Conservation (phyloP, 768 basidiomycete genomes). For the Boletus huronensis region DNA sequence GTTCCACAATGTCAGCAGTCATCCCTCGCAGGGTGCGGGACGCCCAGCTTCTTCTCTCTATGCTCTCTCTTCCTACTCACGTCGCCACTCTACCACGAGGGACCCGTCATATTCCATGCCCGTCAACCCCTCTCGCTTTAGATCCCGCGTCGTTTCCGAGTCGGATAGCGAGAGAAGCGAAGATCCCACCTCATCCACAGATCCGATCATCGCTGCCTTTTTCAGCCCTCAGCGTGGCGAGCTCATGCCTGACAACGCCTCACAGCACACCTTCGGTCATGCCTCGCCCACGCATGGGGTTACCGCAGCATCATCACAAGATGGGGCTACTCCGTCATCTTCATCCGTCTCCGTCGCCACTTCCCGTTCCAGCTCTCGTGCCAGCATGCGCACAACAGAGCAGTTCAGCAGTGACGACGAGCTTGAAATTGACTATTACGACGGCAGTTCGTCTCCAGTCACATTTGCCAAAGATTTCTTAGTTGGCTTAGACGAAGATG, state of each 20-base stretch:
- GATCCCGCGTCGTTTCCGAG: conserved; percentile 14
- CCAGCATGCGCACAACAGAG: conserved; percentile 31
- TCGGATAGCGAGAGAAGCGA: conserved; percentile 34
- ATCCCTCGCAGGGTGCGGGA: conserved; percentile 32
- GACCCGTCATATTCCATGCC: background rate
- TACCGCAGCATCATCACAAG: conserved; percentile 19
- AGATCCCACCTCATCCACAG: conserved; percentile 37
- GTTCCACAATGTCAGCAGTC: conserved; percentile 28
- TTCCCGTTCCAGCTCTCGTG: conserved; percentile 33
- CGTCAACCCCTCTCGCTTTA: background rate
- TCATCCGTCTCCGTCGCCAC: conserved; percentile 43
- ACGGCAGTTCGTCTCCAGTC: conserved; percentile 37
- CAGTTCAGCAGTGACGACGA: conserved; percentile 51
- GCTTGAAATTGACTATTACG: conserved; percentile 39
- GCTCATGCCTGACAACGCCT: conserved; percentile 40
- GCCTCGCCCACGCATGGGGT: conserved; percentile 33
- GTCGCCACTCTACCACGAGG: conserved; percentile 14
- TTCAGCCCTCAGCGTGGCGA: conserved; percentile 20
- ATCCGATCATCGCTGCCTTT: conserved; percentile 24
- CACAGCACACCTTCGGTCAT: conserved; percentile 48
- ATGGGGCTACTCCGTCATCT: conserved; percentile 36
- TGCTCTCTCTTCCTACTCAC: conserved; percentile 11
- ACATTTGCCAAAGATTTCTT: conserved; percentile 42
- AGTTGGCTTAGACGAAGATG: conserved; percentile 32
- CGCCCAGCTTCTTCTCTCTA: conserved; percentile 19